phyloP scores from a whole-genome alignment of 73 alveolate genomes.

The Stentor roeselii region DNA sequence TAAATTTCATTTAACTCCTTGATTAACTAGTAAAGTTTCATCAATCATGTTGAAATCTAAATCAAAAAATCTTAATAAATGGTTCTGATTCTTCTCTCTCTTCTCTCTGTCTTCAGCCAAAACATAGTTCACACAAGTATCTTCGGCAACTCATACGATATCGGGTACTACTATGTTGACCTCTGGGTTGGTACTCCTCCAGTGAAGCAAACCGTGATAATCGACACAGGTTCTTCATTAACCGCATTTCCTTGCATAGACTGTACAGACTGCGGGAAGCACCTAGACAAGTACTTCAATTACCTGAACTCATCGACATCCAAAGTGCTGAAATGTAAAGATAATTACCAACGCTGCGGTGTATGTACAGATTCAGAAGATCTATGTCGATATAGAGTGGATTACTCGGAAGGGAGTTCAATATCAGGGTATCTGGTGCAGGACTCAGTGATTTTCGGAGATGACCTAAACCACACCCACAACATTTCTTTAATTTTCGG shows the following conservation, averaged over 20 bases:
- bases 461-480: conserved; percentile 30
- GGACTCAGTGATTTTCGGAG: conserved; percentile 57
- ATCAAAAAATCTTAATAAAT: too few relatives aligned
- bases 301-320: conserved; percentile 30
- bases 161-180: conserved; percentile 62
- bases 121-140: conserved; percentile 22
- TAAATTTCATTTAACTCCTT: too few relatives aligned
- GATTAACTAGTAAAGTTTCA: too few relatives aligned
- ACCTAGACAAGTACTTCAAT: conserved; percentile 33
- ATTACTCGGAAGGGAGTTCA: conserved; percentile 65
- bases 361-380: conserved; percentile 35
- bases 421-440: conserved; percentile 50
- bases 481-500: conserved; percentile 56
- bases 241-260: conserved; percentile 86
- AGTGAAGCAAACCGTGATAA: conserved; percentile 67
- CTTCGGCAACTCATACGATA: conserved; percentile 28
- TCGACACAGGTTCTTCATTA: conserved; percentile 85
- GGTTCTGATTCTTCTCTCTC: too few relatives aligned
- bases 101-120: too few relatives aligned
- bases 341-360: conserved; percentile 25
- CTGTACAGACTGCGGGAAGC: conserved; percentile 73
- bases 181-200: conserved; percentile 73
- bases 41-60: too few relatives aligned
- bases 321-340: not conserved
- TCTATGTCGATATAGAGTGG: conserved; percentile 42